Conservation (phyloP, 2,329 filamentous ascomycete genomes). For the Paecilomyces sp. region DNA sequence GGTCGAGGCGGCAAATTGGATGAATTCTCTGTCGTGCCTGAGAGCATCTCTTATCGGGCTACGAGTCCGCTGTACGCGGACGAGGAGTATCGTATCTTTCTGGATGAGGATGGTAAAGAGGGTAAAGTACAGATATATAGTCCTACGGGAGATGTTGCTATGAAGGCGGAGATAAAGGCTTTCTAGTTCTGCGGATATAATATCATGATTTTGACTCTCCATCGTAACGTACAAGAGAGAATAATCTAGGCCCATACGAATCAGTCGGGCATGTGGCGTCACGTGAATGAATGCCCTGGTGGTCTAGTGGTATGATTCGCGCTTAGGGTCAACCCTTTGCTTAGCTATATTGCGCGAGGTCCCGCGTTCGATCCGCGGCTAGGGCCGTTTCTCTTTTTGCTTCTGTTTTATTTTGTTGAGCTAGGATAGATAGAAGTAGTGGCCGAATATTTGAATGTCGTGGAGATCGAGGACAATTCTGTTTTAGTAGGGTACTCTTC, state of each 20-base stretch:
- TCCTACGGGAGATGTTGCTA: constrained; percentile 22
- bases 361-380: background rate
- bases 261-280: background rate
- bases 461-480: too few species aligned
- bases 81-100: constrained; percentile 39
- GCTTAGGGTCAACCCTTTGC: background rate
- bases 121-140: constrained; percentile 28
- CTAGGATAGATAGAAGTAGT: too few species aligned
- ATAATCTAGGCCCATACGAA: too few species aligned
- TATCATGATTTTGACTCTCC: background rate
- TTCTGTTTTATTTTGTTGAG: too few species aligned
- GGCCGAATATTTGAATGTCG: too few species aligned
- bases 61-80: constrained; percentile 45
- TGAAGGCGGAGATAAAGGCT: constrained; percentile 31
- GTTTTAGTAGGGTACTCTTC: too few species aligned
- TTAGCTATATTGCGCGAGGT: background rate
- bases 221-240: too few species aligned
- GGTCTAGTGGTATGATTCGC: background rate
- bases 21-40: constrained; percentile 23
- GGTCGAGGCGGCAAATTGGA: constrained; percentile 11
- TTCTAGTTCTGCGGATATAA: background rate
- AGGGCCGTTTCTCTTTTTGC: background rate
- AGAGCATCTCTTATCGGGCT: constrained; percentile 41
- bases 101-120: constrained; percentile 28
- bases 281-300: background rate